A percentile compares a stretch with the other conserved stretches of the same genome.
Evolutionary conservation across 176 grass and related monocot genomes (phyloP).

Genomic region (Paspalum notatum): DNA sequence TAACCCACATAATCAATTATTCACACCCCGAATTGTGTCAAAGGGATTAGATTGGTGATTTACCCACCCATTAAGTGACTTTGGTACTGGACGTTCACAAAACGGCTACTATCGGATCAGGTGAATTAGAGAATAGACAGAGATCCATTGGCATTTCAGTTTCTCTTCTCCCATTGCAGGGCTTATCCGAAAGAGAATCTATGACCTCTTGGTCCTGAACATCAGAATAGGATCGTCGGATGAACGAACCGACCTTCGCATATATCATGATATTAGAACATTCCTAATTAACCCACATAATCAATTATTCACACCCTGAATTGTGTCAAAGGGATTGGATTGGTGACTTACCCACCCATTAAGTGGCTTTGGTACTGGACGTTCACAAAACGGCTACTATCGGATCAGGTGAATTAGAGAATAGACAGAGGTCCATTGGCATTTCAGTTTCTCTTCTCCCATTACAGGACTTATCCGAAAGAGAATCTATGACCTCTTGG

Average conservation of each 20-base stretch:
- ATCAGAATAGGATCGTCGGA: no score
- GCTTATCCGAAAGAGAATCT: background rate
- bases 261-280: no score
- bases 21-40: no score
- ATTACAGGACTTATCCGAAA: background rate
- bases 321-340: no score
- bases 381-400: no score
- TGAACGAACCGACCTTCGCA: background rate
- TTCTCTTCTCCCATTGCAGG: background rate
- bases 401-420: background rate
- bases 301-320: no score
- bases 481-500: background rate
- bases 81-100: no score
- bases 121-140: background rate
- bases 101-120: background rate
- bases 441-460: background rate
- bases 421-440: background rate
- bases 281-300: no score
- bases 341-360: background rate
- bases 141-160: background rate
- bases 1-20: no score
- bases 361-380: no score
- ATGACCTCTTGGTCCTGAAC: background rate
- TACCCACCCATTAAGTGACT: no score
- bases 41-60: no score